Conservation (phyloP, 2,329 filamentous ascomycete genomes). For the Talaromyces sp. region DNA sequence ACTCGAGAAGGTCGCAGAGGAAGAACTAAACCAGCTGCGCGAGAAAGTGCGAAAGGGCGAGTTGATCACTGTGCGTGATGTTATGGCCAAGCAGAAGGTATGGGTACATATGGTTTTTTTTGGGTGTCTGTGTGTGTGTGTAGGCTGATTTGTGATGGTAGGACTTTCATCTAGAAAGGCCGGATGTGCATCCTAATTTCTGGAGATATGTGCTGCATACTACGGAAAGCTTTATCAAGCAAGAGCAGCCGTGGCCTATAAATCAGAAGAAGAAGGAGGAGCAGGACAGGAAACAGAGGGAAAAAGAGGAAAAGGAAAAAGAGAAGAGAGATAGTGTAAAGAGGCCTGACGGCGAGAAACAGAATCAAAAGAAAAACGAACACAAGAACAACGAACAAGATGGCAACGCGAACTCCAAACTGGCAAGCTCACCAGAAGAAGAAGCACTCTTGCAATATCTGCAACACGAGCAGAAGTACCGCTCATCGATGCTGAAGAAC, state of each 20-base stretch:
- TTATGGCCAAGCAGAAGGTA: constrained; percentile 2
- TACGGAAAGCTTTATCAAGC: constrained; percentile 48
- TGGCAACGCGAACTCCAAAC: neutral
- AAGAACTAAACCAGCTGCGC: neutral
- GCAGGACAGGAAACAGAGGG: constrained; percentile 18
- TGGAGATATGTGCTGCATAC: constrained; percentile 49
- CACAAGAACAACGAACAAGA: too few species aligned
- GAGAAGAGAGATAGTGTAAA: constrained; percentile 3
- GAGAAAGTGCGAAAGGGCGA: neutral
- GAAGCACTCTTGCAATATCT: constrained; percentile 39
- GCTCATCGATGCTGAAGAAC: constrained; percentile 37
- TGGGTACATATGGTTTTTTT: neutral
- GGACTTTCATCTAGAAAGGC: constrained; percentile 42
- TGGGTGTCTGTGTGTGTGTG: neutral
- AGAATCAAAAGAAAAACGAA: neutral
- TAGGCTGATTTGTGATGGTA: constrained; percentile 13
- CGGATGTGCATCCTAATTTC: constrained; percentile 40
- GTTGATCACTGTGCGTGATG: neutral
- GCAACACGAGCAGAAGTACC: constrained; percentile 41
- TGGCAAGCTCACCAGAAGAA: constrained; percentile 37
- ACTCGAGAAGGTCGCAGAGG: neutral
- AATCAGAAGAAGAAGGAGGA: constrained; percentile 35
- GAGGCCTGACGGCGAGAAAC: neutral
- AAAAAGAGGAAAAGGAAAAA: constrained; percentile 12
- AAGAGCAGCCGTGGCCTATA: constrained; percentile 44